Evolutionary conservation across 1,284 basidiomycete species (phyloP).

Genomic region (Leccinum solheimii): DNA sequence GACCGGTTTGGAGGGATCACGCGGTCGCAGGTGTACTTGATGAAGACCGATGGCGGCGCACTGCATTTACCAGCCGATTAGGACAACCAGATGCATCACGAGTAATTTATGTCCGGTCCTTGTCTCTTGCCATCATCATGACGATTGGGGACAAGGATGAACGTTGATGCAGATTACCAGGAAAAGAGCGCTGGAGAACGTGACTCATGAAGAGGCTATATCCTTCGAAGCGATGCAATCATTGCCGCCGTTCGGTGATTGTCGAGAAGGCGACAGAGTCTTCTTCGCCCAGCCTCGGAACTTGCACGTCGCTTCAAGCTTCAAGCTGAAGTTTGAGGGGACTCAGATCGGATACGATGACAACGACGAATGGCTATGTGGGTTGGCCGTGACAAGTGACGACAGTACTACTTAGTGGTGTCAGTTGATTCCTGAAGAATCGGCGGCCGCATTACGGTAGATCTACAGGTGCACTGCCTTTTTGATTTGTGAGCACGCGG

Average conservation of each 20-base stretch:
- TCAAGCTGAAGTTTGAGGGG: neutral
- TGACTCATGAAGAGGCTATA: conserved; percentile 6
- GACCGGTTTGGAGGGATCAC: neutral
- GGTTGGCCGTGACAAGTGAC: neutral
- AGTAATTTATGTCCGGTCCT: too few relatives aligned
- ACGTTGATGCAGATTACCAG: neutral
- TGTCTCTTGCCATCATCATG: too few relatives aligned
- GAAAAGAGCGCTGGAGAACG: conserved; percentile 1
- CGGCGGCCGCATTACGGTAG: conserved; percentile 13
- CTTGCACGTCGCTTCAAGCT: neutral
- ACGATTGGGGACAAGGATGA: neutral
- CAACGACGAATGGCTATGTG: neutral
- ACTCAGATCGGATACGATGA: neutral
- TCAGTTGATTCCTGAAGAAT: neutral
- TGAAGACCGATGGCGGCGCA: neutral
- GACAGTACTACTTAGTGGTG: neutral
- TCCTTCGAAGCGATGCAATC: conserved; percentile 4
- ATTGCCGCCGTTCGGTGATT: conserved; percentile 7
- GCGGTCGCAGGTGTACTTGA: neutral
- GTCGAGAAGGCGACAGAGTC: conserved; percentile 19
- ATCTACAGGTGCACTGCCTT: conserved; percentile 15
- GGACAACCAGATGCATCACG: neutral
- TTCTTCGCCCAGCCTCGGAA: conserved; percentile 4
- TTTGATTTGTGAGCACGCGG: conserved; percentile 9
- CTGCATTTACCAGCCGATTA: neutral